Evolutionary conservation across 139 green algal species (phyloP), one percentile per base, ranked within the genome.

Genomic region (Mesotaenium endlicherianum): DNA sequence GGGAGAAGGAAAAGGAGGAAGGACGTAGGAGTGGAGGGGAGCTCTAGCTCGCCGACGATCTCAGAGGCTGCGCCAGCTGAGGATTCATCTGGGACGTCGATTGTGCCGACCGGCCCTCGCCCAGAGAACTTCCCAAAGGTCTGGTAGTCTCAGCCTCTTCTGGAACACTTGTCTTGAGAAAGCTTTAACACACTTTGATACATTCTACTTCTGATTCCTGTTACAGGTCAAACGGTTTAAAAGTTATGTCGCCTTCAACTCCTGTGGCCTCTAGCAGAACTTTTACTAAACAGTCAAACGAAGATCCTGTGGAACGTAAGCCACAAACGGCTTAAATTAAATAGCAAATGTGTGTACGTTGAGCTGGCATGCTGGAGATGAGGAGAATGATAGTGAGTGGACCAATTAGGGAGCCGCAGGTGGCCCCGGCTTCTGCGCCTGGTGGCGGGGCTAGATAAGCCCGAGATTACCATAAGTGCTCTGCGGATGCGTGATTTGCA

Each of bases 61-160:
- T 57, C n/a, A 57, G n/a, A 60, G 30, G 70, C 40, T 11, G 11
- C 8, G 47, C 31, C 31, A 76, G 45, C 39, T 41, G 47, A 79
- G 42, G 45, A 77, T 8, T 69, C 70, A 6, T 53, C 11, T 8
- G 70, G 41, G 47, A 70, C 70, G 6, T 67, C 75, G n/a, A 82
- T 82, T 79, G 75, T 82, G 34, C 14, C 26, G 16, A 34, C 75
- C 4, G 75, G 75, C 4, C 75, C 75, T 42, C 75, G 75, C 3
- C 75, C 75, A 45, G 75, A 82, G 26, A 82, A 82, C 59, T 82
- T 76, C 40, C 75, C 57, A 41, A 82, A 82, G 75, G 75, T 82
- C 5, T 71, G 75, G 14, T 36, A 36, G 26, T 64, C 26, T 64
- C 20, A 26, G 50, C 20, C 50, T 64, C 26, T 64, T 26, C 20